These are phyloP conservation scores for Entomophthora muscae DNA, from an alignment of 371 early-diverging fungal species.

Conservation along the genomic window DNA sequence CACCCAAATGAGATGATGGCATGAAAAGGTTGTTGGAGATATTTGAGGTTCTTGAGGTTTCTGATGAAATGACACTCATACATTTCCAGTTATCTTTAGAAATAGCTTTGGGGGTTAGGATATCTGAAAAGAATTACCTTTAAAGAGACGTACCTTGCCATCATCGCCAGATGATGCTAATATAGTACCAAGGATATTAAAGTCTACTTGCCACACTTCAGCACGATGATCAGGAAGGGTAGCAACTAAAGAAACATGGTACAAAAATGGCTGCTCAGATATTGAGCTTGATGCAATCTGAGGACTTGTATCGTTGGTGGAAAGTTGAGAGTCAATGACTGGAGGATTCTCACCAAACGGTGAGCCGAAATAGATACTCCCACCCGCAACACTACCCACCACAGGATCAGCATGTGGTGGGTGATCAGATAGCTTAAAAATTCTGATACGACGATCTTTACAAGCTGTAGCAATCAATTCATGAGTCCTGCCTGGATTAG, in stretches of 20 bases:
- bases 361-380: not conserved
- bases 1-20: not conserved
- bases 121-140: slow-evolving; percentile 16
- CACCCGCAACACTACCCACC: slow-evolving; percentile 10
- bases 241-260: slow-evolving; percentile 35
- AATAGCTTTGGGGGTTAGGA: not conserved
- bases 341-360: not conserved
- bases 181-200: slow-evolving; percentile 88
- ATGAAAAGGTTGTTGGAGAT: not conserved
- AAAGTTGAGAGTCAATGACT: not conserved
- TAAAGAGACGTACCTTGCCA: slow-evolving; percentile 79
- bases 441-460: slow-evolving; percentile 68
- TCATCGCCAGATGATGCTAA: slow-evolving; percentile 81
- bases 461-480: slow-evolving; percentile 85
- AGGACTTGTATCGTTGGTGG: slow-evolving; percentile 4
- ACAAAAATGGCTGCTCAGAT: not conserved
- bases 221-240: slow-evolving; percentile 47
- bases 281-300: slow-evolving; percentile 17
- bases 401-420: slow-evolving; percentile 10
- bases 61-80: not conserved
- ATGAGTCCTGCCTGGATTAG: slow-evolving; percentile 66
- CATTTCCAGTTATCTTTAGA: not conserved
- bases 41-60: not conserved
- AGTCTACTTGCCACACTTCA: slow-evolving; percentile 73
- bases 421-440: slow-evolving; percentile 55